phyloP scores from a whole-genome alignment of 225 moss, liverwort and hornwort genomes.

The Rhytidiadelphus loreus region DNA sequence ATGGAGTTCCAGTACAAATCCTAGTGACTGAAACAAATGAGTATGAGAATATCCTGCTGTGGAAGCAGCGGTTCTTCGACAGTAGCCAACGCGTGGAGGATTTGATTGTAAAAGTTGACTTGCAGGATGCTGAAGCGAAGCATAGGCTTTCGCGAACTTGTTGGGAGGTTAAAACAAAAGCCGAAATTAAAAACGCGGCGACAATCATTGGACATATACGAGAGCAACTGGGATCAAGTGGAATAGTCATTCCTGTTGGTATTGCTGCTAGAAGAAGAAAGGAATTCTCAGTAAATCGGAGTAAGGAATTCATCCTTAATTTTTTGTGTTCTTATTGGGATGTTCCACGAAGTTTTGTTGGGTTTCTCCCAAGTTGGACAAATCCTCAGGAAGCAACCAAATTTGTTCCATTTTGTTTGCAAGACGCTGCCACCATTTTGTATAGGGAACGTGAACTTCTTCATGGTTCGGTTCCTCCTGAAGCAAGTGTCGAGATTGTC shows the following conservation, averaged over 20 bases:
- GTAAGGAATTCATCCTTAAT: neutral
- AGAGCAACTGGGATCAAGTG: neutral
- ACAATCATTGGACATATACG: neutral
- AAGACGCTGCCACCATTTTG: neutral
- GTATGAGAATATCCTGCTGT: neutral
- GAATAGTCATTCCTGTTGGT: neutral
- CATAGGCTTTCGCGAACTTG: neutral
- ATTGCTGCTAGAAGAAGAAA: neutral
- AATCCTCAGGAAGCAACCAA: neutral
- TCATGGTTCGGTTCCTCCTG: neutral
- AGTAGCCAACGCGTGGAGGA: neutral
- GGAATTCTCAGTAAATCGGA: neutral
- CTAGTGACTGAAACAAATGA: neutral
- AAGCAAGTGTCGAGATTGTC: neutral
- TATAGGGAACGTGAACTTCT: neutral
- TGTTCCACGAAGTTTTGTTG: neutral
- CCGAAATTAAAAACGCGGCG: neutral
- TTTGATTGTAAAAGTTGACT: neutral
- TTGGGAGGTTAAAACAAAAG: neutral
- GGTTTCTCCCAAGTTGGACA: neutral
- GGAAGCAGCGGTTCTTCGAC: neutral
- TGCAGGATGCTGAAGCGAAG: neutral
- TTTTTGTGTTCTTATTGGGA: slow-evolving; percentile 3
- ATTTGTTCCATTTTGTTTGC: neutral
- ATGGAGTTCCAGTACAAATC: neutral